Conservation (phyloP, 352 stramenopile species). For the Pythium plurisporium region DNA sequence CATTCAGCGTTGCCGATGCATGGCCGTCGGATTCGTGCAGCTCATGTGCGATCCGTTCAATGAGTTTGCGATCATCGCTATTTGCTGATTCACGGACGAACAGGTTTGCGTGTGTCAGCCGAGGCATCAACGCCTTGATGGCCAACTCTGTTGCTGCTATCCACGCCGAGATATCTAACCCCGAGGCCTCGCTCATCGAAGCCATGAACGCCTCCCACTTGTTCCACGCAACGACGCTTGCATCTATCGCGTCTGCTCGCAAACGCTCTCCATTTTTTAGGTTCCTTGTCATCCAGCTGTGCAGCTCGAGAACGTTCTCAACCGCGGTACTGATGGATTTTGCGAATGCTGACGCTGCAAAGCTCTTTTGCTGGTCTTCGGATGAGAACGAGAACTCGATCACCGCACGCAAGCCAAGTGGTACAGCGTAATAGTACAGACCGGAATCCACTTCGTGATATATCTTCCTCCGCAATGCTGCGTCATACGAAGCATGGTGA, state of each 20-base stretch:
- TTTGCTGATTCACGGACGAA: neutral
- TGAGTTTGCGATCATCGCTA: neutral
- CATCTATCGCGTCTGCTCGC: neutral
- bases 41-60: neutral
- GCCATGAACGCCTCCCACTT: neutral
- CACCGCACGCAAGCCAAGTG: neutral
- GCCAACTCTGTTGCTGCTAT: neutral
- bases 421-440: neutral
- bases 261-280: neutral
- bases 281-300: neutral
- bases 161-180: neutral
- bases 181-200: neutral
- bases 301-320: neutral
- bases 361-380: neutral
- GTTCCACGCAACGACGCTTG: neutral
- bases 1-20: neutral
- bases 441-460: too few relatives aligned
- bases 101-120: neutral
- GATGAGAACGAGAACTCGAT: conserved; percentile 11
- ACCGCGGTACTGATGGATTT: neutral
- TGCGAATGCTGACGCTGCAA: neutral
- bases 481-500: conserved; percentile 13
- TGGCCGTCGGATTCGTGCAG: neutral
- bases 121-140: neutral
- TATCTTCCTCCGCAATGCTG: neutral